phyloP scores from a whole-genome alignment of 176 grass and related monocot species.

The Oryza glumipatula region DNA sequence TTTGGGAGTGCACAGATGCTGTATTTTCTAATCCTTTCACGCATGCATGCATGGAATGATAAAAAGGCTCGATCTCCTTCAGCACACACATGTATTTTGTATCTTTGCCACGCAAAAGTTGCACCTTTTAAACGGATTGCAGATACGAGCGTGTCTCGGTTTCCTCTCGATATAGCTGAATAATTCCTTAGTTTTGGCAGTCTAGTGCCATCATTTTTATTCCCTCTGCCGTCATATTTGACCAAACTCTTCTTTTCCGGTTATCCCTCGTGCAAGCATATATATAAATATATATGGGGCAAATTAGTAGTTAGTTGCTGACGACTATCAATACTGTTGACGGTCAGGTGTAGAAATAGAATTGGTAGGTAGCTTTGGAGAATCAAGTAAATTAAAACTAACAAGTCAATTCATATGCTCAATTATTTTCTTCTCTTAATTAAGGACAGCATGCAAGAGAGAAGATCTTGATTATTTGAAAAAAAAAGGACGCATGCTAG shows the following conservation, averaged over 20 bases:
- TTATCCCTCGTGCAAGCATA: not conserved
- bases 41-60: conserved; percentile 37
- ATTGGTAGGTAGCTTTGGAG: conserved; percentile 17
- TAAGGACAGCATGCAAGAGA: not conserved
- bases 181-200: not conserved
- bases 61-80: not conserved
- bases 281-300: too few relatives aligned
- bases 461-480: not conserved
- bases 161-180: conserved; percentile 6
- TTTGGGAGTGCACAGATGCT: not conserved
- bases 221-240: conserved; percentile 42
- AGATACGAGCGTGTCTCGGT: not conserved
- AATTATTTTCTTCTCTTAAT: not conserved
- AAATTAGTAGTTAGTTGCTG: conserved; percentile 6
- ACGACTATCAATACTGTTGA: not conserved
- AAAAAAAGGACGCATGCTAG: not conserved
- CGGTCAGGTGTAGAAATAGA: conserved; percentile 16
- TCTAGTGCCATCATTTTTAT: conserved; percentile 26
- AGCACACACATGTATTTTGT: not conserved
- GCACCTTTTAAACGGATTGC: not conserved
- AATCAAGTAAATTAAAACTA: not conserved
- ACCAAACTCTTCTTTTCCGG: conserved; percentile 14
- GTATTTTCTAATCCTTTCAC: not conserved
- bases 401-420: not conserved
- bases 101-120: conserved; percentile 2